Conservation (phyloP, 495 filamentous ascomycete species). For the Entonaema liquescens region DNA sequence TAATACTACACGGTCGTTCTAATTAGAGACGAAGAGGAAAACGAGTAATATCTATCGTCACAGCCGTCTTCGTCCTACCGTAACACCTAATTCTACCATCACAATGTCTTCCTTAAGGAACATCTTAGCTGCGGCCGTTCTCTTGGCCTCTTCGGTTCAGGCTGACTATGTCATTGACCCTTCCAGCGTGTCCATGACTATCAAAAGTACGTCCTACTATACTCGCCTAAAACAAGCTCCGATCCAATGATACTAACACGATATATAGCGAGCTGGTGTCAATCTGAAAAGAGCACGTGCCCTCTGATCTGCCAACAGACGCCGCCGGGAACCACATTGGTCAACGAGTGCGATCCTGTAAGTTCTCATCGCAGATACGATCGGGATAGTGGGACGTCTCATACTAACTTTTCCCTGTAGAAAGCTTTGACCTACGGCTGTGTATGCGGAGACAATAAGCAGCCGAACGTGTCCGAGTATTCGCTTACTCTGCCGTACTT, state of each 20-base stretch:
- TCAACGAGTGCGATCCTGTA: slow-evolving; percentile 79
- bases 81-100: slow-evolving; percentile 24
- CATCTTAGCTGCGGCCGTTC: slow-evolving; percentile 56
- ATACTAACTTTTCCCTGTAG: slow-evolving; percentile 52
- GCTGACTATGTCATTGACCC: slow-evolving; percentile 69
- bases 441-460: slow-evolving; percentile 74
- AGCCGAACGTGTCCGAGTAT: slow-evolving; percentile 83
- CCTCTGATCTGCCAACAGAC: slow-evolving; percentile 82
- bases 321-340: slow-evolving; percentile 56
- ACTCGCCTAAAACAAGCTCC: neutral
- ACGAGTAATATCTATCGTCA: slow-evolving; percentile 13
- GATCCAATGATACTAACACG: slow-evolving; percentile 37
- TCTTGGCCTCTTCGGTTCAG: slow-evolving; percentile 49
- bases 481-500: slow-evolving; percentile 88
- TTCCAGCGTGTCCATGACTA: slow-evolving; percentile 59
- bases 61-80: slow-evolving; percentile 15
- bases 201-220: slow-evolving; percentile 48
- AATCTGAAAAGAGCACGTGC: slow-evolving; percentile 70
- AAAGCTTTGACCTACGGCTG: slow-evolving; percentile 73
- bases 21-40: slow-evolving; percentile 9
- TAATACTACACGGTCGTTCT: slow-evolving; percentile 37
- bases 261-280: slow-evolving; percentile 72
- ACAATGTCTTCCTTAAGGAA: slow-evolving; percentile 58
- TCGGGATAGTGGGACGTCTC: neutral
- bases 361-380: slow-evolving; percentile 42